Evolutionary conservation across 768 basidiomycete species (phyloP), one percentile per base, ranked within the genome.

Genomic region (Lactarius akahatsu): DNA sequence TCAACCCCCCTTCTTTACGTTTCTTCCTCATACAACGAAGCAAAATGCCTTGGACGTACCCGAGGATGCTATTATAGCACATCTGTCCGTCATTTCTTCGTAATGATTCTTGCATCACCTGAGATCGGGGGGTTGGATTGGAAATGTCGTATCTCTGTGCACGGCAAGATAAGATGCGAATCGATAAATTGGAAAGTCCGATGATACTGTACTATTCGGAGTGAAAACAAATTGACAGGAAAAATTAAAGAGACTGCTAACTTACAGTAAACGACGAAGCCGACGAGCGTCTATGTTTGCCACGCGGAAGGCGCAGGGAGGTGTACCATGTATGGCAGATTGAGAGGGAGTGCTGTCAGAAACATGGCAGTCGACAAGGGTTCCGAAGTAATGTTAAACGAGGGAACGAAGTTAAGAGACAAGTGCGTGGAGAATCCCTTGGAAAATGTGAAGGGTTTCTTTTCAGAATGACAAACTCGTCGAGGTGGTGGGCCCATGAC

Each of bases 31-130:
- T 36, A 59, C 52, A 67, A 62, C 66, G 30, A 55, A 13, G 34
- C 11, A 55, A 38, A 36, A 34, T 16, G 57, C 66, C 28, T 11
- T 54, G 50, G 66, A 63, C 26, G 66, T 38, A 5, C 62, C 63
- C 16, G 62, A 55, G 0, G 45, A 59, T 15, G 66, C 41, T 3
- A 34, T 10, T 9, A 34, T 9, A 62, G 54, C 23, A 6, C 7
- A 26, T 56, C 30, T 56, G 6, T 56, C 16, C 4, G 10, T 20
- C 32, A 8, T 34, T 4, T 18, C 20, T 32, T 55, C 30, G 30
- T 15, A 26, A 6, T 15, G 5, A 11, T 30, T 28, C 10, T 55
- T 55, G 54, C 6, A 32, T 28, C 23, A 18, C 15, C 2, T 32
- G 28, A 18, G 8, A 8, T 56, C 23, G 38, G 38, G 38, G 38